Percentiles rank a stretch among this genome's conserved stretches.
Evolutionary conservation across 1,139 yeast genomes (phyloP).

Genomic region (Taphrina deformans): DNA sequence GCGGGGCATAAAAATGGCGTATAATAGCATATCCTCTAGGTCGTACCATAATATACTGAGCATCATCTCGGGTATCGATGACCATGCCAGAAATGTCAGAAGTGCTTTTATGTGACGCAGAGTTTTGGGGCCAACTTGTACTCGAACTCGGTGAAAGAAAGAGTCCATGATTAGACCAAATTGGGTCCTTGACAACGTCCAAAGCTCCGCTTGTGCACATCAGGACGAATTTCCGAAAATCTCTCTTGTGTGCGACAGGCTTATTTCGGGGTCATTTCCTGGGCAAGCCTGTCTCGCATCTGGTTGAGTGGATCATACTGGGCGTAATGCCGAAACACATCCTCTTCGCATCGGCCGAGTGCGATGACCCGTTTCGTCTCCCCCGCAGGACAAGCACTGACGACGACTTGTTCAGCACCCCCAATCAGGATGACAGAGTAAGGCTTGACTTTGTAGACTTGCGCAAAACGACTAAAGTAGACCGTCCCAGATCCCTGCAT

Average conservation of each 20-base stretch:
- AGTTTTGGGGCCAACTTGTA: no score
- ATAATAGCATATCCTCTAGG: neutral
- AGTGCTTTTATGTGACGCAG: no score
- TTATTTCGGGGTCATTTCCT: slow-evolving; percentile 5
- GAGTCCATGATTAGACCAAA: no score
- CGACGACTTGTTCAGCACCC: slow-evolving; percentile 15
- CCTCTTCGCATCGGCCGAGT: slow-evolving; percentile 20
- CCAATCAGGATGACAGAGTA: slow-evolving; percentile 15
- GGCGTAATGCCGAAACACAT: slow-evolving; percentile 18
- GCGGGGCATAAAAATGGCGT: neutral
- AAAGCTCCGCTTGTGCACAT: no score
- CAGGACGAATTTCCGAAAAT: no score
- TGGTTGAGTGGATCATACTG: slow-evolving; percentile 21
- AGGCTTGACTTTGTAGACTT: neutral
- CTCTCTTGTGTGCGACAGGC: no score
- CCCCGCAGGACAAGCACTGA: neutral
- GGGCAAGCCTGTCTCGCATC: slow-evolving; percentile 9
- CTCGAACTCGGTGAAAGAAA: no score
- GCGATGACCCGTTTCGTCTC: neutral
- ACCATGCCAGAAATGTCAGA: no score
- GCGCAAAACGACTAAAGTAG: slow-evolving; percentile 8
- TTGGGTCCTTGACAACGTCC: no score
- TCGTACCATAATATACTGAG: neutral
- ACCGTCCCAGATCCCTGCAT: slow-evolving; percentile 6
- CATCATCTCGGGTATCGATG: neutral